phyloP scores from a whole-genome alignment of 2,329 filamentous ascomycete species.

The Venturia asperata region DNA sequence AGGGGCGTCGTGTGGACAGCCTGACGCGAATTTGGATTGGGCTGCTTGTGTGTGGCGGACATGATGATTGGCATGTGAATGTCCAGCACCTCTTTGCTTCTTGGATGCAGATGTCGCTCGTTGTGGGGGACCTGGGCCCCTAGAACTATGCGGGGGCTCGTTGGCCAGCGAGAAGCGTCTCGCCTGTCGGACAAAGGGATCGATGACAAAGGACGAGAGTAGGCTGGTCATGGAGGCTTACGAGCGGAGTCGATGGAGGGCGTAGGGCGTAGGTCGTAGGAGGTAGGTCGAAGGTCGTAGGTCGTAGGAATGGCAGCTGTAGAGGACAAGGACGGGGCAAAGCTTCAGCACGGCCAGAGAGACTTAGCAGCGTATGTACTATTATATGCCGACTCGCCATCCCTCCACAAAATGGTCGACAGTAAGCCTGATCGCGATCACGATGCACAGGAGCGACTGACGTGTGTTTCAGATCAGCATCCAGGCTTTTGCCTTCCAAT shows the following conservation, averaged over 20 bases:
- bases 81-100: not conserved
- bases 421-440: no score
- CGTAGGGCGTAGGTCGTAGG: no score
- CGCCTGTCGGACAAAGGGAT: slow-evolving; percentile 35
- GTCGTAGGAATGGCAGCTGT: not conserved
- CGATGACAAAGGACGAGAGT: slow-evolving; percentile 35
- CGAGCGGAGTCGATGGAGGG: no score
- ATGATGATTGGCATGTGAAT: slow-evolving; percentile 23
- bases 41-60: not conserved
- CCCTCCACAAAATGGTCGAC: no score
- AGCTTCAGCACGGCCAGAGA: no score
- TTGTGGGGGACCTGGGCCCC: not conserved
- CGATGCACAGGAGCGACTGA: no score
- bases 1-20: not conserved
- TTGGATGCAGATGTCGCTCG: not conserved
- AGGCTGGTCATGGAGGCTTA: slow-evolving; percentile 33
- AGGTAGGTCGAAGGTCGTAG: no score
- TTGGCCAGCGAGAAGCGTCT: slow-evolving; percentile 30
- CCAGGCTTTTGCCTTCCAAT: no score
- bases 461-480: no score
- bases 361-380: no score
- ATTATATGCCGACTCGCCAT: not conserved
- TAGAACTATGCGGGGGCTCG: not conserved
- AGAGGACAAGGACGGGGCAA: not conserved
- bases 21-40: not conserved